Conservation (phyloP, 169 alveolate species). For the Plasmodium adleri region DNA sequence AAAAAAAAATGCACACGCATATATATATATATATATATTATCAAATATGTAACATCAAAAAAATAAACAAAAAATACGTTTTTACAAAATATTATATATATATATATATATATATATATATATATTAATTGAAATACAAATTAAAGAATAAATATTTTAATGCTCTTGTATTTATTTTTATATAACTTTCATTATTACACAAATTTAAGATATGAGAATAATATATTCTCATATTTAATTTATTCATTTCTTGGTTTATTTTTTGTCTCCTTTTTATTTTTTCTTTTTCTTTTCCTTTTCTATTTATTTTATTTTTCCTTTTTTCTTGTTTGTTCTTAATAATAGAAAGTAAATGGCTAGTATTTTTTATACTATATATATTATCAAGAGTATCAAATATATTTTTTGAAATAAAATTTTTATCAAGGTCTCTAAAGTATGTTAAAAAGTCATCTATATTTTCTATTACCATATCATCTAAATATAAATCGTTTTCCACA, state of each 20-base stretch:
- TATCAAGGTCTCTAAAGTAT: constrained; percentile 3
- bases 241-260: background rate
- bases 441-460: background rate
- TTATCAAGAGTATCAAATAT: constrained; percentile 4
- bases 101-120: background rate
- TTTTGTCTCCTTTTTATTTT: background rate
- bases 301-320: background rate
- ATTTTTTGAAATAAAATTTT: background rate
- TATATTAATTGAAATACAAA: constrained; percentile 13
- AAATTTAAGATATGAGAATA: constrained; percentile 40
- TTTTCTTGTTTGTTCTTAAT: background rate
- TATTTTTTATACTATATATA: constrained; percentile 1
- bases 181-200: constrained; percentile 37
- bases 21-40: background rate
- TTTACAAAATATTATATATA: background rate
- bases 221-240: constrained; percentile 8
- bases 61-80: background rate
- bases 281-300: background rate
- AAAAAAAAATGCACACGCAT: too few relatives aligned
- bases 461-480: background rate
- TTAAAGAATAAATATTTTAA: constrained; percentile 28
- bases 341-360: constrained; percentile 9
- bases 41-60: background rate
- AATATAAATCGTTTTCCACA: background rate
- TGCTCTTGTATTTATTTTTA: constrained; percentile 68